Conservation (phyloP, 129 eudicot species). For the Flaveria robusta region DNA sequence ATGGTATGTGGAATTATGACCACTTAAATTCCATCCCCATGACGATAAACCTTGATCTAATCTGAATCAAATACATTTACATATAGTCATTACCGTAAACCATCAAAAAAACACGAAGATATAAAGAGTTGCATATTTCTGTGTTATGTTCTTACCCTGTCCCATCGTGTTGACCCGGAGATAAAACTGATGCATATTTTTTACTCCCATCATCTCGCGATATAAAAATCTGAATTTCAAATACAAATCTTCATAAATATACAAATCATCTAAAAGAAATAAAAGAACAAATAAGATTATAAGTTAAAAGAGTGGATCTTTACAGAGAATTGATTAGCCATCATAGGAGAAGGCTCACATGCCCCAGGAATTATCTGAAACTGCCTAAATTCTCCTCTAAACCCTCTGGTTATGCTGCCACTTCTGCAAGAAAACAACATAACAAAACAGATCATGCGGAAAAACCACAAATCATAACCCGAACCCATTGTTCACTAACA, state of each 20-base stretch:
- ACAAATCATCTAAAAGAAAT: background rate
- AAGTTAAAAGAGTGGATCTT: conserved; percentile 38
- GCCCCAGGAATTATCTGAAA: conserved; percentile 92
- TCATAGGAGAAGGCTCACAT: conserved; percentile 90
- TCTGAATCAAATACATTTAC: conserved; percentile 37
- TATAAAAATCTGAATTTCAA: conserved; percentile 64
- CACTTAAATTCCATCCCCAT: conserved; percentile 97
- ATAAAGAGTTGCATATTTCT: background rate
- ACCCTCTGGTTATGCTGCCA: conserved; percentile 97
- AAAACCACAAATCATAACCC: conserved; percentile 1
- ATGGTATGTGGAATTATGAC: conserved; percentile 94
- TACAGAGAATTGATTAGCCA: conserved; percentile 99
- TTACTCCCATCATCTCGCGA: conserved; percentile 86
- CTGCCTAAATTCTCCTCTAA: conserved; percentile 93
- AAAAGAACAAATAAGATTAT: background rate
- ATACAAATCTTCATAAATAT: background rate
- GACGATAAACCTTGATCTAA: conserved; percentile 88
- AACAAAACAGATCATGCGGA: conserved; percentile 14
- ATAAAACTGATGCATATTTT: conserved; percentile 79
- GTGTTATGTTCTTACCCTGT: conserved; percentile 62
- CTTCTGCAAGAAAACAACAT: conserved; percentile 53
- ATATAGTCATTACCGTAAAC: conserved; percentile 3
- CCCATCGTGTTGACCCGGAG: conserved; percentile 85
- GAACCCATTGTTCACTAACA: conserved; percentile 2
- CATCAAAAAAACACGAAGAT: background rate